phyloP scores from a whole-genome alignment of 2,329 filamentous ascomycete species.

The Pseudomassariella vexata region DNA sequence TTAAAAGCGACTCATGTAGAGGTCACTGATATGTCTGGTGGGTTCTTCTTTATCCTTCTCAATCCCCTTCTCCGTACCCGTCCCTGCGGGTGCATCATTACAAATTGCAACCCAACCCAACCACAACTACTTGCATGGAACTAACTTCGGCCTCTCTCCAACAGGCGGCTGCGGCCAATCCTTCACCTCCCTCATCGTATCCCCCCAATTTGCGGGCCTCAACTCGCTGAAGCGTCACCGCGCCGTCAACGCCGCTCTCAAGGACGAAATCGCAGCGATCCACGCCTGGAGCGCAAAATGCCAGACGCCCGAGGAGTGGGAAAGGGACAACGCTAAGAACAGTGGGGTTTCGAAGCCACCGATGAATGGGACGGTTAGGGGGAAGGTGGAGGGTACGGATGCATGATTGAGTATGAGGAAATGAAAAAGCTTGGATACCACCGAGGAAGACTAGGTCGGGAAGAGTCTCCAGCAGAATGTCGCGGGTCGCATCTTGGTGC shows the following conservation, averaged over 20 bases:
- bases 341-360: slow-evolving; percentile 25
- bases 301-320: slow-evolving; percentile 85
- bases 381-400: slow-evolving; percentile 28
- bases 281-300: slow-evolving; percentile 96
- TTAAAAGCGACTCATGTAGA: slow-evolving; percentile 75
- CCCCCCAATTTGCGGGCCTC: slow-evolving; percentile 63
- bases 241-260: slow-evolving; percentile 76
- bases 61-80: slow-evolving; percentile 6
- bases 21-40: slow-evolving; percentile 90
- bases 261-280: slow-evolving; percentile 82
- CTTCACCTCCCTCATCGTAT: slow-evolving; percentile 55
- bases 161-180: slow-evolving; percentile 57
- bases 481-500: too few relatives aligned
- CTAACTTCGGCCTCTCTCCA: background rate
- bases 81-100: background rate
- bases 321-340: slow-evolving; percentile 47
- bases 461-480: too few relatives aligned
- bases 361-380: slow-evolving; percentile 36
- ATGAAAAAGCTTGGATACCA: too few relatives aligned
- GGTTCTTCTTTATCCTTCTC: slow-evolving; percentile 16
- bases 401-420: too few relatives aligned
- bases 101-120: background rate
- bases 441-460: too few relatives aligned
- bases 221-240: slow-evolving; percentile 79
- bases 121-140: background rate